These are phyloP conservation scores for Metschnikowia corniflorae DNA, from an alignment of 805 yeast genomes.

Conservation along the genomic window DNA sequence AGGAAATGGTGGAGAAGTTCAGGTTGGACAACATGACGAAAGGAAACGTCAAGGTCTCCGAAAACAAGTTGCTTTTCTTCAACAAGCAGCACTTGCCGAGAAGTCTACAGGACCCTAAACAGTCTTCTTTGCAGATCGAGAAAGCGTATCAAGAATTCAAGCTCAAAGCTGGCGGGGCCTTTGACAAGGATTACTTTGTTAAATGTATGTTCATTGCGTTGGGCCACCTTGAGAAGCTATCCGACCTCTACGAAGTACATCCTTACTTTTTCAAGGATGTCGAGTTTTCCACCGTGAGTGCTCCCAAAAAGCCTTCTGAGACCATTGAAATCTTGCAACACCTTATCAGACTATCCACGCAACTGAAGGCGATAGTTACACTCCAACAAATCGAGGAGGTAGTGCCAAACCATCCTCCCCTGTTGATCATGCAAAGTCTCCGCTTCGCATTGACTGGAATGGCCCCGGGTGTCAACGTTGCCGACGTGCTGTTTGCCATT, in stretches of 20 bases:
- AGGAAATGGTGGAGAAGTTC: conserved; percentile 54
- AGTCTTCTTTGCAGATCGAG: conserved; percentile 35
- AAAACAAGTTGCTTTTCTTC: conserved; percentile 68
- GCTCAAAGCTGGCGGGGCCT: conserved; percentile 9
- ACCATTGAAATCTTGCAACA: conserved; percentile 14
- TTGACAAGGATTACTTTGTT: conserved; percentile 31
- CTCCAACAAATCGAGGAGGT: conserved; percentile 3
- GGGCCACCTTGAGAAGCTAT: conserved; percentile 47
- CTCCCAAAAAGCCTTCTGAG: conserved; percentile 12
- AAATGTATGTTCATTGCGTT: conserved; percentile 44
- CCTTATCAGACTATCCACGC: conserved; percentile 14
- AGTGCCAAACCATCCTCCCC: conserved; percentile 1
- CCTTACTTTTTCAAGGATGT: conserved; percentile 46
- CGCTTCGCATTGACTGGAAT: conserved; percentile 70
- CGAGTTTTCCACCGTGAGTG: conserved; percentile 22
- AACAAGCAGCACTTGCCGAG: conserved; percentile 64
- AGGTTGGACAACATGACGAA: conserved; percentile 72
- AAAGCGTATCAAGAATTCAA: conserved; percentile 23
- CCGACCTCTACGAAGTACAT: conserved; percentile 49
- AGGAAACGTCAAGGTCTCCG: conserved; percentile 91
- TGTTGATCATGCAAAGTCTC: conserved; percentile 12
- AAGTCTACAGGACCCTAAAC: conserved; percentile 36
- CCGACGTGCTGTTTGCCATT: conserved; percentile 50
- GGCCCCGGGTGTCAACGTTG: conserved; percentile 65
- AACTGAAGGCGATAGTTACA: conserved; percentile 1